Percentiles rank a stretch among this genome's conserved stretches.
Evolutionary conservation across 2,329 filamentous ascomycete species (phyloP).

Genomic region (Sporothrix luriei): DNA sequence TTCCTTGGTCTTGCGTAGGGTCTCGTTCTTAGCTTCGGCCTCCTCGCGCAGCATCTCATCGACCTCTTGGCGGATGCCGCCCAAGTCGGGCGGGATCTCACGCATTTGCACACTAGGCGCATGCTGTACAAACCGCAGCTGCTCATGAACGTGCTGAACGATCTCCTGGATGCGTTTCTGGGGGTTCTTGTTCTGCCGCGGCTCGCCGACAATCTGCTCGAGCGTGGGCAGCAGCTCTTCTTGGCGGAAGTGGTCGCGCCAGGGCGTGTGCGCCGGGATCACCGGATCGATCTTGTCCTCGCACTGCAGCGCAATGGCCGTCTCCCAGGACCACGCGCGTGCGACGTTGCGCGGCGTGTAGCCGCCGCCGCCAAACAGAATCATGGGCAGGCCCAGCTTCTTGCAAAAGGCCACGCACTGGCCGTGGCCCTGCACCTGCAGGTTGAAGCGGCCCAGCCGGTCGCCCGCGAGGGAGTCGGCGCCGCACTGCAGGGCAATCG

Average conservation of each 20-base stretch:
- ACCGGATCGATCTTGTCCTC: slow-evolving; percentile 69
- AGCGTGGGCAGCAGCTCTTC: slow-evolving; percentile 87
- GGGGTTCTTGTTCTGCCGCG: slow-evolving; percentile 75
- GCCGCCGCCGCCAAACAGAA: slow-evolving; percentile 91
- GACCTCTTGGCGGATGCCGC: slow-evolving; percentile 67
- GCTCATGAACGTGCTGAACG: slow-evolving; percentile 76
- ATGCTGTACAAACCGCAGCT: slow-evolving; percentile 79
- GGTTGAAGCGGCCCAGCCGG: slow-evolving; percentile 90
- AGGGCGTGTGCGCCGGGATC: slow-evolving; percentile 79
- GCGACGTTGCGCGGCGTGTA: slow-evolving; percentile 97
- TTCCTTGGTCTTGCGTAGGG: slow-evolving; percentile 56
- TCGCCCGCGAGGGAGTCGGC: slow-evolving; percentile 94
- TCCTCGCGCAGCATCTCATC: slow-evolving; percentile 69
- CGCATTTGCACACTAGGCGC: slow-evolving; percentile 87
- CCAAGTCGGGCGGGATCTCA: slow-evolving; percentile 75
- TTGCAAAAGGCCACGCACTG: slow-evolving; percentile 91
- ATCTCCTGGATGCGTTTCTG: slow-evolving; percentile 74
- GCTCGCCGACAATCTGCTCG: slow-evolving; percentile 68
- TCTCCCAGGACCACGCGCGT: slow-evolving; percentile 95
- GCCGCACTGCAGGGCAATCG: slow-evolving; percentile 93
- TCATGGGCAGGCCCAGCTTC: slow-evolving; percentile 73
- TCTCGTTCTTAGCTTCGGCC: slow-evolving; percentile 60
- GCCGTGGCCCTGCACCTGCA: slow-evolving; percentile 93
- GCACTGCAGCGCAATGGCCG: slow-evolving; percentile 80
- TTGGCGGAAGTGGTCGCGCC: slow-evolving; percentile 84